Evolutionary conservation across 2,329 filamentous ascomycete genomes (phyloP), one percentile per base, ranked within the genome.

Genomic region (Metarhizium album): DNA sequence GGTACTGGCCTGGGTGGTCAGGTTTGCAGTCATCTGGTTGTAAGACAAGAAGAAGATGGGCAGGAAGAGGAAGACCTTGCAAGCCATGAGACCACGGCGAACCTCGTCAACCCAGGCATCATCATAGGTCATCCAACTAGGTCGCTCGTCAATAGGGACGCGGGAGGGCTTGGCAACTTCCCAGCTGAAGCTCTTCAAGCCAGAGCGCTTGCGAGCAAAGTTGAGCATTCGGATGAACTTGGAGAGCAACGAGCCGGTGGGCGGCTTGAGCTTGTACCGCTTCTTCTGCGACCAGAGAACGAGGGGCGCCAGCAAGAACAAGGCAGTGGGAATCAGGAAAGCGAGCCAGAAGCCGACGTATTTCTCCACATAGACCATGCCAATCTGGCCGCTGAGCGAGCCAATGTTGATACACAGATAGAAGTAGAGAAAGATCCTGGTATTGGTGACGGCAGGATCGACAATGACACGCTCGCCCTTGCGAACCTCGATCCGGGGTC

Each of bases 31-130:
- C 65, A 83, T 74, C 64, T 82, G 76, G 67, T 76, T 78, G 64
- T 80, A 80, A 27, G 73, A 71, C 50, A 76, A 67, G 71, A 76
- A 80, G 67, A 78, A 81, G 56, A 82, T 74, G 40, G 84, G 84
- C 51, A 83, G 77, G 72, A 84, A 88, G 54, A 82, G 66, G 66
- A 87, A 90, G 33, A 88, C 84, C 56, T 78, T 74, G 71, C 83
- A 87, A 51, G 84, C 83, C 58, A 77, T 73, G 51, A 86, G 71
- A 54, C 84, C 86, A 67, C 86, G 83, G 48, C 75, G 74, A 46
- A 90, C 81, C 62, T 90, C 84, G 62, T 89, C 86, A 33, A 91
- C 86, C 86, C 86, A 91, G 48, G 80, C 79, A 58, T 91, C 87
- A 55, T 91, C 86, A 58, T 89, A 90, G 0, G 82, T 86, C 83